A percentile compares a stretch with the other conserved stretches of the same genome.
Evolutionary conservation across 192 early-diverging fungal genomes (phyloP).

Genomic region (Backusella tuberculispora): DNA sequence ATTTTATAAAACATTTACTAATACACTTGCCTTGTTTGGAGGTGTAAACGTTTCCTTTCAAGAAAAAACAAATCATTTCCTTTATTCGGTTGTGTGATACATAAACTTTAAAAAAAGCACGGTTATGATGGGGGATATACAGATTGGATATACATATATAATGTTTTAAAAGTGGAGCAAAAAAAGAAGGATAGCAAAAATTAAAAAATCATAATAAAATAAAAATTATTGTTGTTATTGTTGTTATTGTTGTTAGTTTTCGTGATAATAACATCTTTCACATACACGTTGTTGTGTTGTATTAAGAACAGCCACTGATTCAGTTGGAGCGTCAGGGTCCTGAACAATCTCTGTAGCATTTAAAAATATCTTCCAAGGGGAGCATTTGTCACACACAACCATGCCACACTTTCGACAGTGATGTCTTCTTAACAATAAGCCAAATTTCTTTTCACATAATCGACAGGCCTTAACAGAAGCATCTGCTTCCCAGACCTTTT

Average conservation of each 20-base stretch:
- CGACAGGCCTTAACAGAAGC: constrained; percentile 68
- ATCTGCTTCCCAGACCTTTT: constrained; percentile 77
- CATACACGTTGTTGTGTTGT: constrained; percentile 59
- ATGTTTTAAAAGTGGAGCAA: not conserved
- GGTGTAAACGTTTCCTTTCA: constrained; percentile 13
- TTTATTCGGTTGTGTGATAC: constrained; percentile 5
- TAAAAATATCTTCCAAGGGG: constrained; percentile 57
- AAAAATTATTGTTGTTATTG: not conserved
- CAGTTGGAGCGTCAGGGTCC: constrained; percentile 36
- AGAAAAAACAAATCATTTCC: constrained; percentile 5
- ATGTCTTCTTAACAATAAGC: constrained; percentile 79
- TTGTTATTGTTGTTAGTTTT: not conserved
- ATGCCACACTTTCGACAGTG: constrained; percentile 92
- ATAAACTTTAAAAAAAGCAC: constrained; percentile 17
- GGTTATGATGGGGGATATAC: constrained; percentile 8
- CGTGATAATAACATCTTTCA: constrained; percentile 41
- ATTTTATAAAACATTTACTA: not conserved
- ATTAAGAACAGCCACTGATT: not conserved
- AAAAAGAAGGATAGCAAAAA: not conserved
- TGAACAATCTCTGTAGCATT: constrained; percentile 48
- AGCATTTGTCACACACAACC: constrained; percentile 84
- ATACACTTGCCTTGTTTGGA: constrained; percentile 12
- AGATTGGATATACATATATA: constrained; percentile 10
- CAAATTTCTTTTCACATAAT: constrained; percentile 71
- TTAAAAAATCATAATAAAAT: not conserved